Base-by-base conservation (phyloP, 306 rosid species). In the Fagus crenata region DNA sequence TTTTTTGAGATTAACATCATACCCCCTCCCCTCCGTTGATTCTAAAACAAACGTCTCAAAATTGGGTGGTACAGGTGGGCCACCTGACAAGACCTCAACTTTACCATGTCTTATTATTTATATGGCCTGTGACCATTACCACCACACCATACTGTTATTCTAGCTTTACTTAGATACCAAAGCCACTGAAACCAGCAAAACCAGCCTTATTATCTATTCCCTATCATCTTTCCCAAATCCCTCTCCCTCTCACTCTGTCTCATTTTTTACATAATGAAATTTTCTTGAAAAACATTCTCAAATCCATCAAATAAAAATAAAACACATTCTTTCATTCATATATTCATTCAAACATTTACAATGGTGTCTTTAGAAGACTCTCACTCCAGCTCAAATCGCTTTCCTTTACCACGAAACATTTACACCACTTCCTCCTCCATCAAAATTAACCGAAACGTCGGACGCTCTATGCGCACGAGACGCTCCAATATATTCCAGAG, bases 401-500 rank as follows among this genome's bases (percentile, higher is more conserved):
- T 92, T 79, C 85, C 93, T 3, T 80, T 90, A 32, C 4, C 51
- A 13, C 76, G 86, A 35, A 87, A 22, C 77, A 84, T 77, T 55
- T 93, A 86, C 81, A 70, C 85, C 2, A 37, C 64, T 22, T 22
- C 28, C 2, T 59, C 89, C 60, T 86, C 97, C 7, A 42, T 89
- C 49, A 88, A 81, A 83, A 68, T 89, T 37, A 79, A 83, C 86
- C 81, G 93, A 5, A 80, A 89, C 70, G 85, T 58, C 0, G 99
- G 99, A 33, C 91, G 97, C 18, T 96, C 99, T 55, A 96, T 96
- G 99, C 89, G 99, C 14, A 92, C 99, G 0, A 81, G 89, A 49
- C 93, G 99, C 65, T 92, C 99, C 42, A 92, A 35, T 75, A 77
- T 86, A 86, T 92, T 86, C 73, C 87, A 86, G 28, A 65, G 49